These are phyloP conservation scores for Agaricales sp. DNA, from an alignment of 1,284 basidiomycete genomes.

Conservation along the genomic window DNA sequence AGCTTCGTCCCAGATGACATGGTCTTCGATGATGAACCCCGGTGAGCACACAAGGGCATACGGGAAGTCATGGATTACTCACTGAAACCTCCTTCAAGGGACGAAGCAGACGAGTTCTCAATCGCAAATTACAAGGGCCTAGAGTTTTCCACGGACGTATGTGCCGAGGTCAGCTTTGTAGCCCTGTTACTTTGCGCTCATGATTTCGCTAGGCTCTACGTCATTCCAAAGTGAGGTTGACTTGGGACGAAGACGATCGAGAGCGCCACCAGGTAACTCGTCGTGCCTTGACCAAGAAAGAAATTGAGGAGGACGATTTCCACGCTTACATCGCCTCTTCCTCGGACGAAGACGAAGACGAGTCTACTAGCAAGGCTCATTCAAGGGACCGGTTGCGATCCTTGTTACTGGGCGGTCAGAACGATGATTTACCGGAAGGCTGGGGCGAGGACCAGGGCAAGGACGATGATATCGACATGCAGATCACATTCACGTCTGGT, in stretches of 20 bases:
- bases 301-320: conserved; percentile 88
- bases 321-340: conserved; percentile 70
- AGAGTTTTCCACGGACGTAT: conserved; percentile 90
- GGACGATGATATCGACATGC: conserved; percentile 66
- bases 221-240: conserved; percentile 95
- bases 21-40: conserved; percentile 75
- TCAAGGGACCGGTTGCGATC: conserved; percentile 55
- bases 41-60: conserved; percentile 34
- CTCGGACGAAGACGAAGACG: conserved; percentile 41
- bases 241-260: conserved; percentile 98
- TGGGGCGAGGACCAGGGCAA: conserved; percentile 48
- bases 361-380: conserved; percentile 28
- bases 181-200: background rate
- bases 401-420: conserved; percentile 57
- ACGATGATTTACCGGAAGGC: conserved; percentile 66
- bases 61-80: conserved; percentile 2
- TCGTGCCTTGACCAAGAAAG: conserved; percentile 66
- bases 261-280: conserved; percentile 79
- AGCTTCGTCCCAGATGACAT: conserved; percentile 92
- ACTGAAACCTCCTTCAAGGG: conserved; percentile 4
- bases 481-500: conserved; percentile 89
- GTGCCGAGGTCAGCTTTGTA: conserved; percentile 21
- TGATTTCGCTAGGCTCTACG: conserved; percentile 70
- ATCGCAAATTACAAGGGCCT: conserved; percentile 61
- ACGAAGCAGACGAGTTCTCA: conserved; percentile 42